Conservation (phyloP, 257 asterid genomes). For the Cynanchum wilfordii region DNA sequence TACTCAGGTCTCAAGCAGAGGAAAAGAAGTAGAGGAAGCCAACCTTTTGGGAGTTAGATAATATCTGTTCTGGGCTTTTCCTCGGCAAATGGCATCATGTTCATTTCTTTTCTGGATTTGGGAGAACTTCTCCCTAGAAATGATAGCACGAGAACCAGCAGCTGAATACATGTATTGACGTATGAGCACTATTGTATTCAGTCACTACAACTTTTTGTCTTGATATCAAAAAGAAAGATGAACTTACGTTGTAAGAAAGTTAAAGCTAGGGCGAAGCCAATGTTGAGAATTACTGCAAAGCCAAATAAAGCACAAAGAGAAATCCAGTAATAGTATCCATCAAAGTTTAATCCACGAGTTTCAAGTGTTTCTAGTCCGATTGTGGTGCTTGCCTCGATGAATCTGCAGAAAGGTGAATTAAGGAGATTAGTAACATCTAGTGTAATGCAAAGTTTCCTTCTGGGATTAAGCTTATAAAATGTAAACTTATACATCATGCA, state of each 20-base stretch:
- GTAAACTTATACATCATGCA: no score
- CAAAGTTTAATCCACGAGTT: slow-evolving; percentile 46
- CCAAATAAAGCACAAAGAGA: slow-evolving; percentile 56
- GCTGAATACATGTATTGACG: slow-evolving; percentile 21
- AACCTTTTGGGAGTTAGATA: slow-evolving; percentile 15
- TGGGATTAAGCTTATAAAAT: no score
- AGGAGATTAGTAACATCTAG: neutral
- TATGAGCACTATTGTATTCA: neutral
- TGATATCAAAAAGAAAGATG: neutral
- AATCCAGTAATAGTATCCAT: slow-evolving; percentile 41
- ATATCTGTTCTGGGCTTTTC: neutral
- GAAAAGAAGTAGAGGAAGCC: no score
- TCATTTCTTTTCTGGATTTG: slow-evolving; percentile 8
- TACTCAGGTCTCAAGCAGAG: no score
- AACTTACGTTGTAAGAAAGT: slow-evolving; percentile 44
- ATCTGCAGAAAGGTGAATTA: slow-evolving; percentile 17
- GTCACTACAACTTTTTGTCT: neutral
- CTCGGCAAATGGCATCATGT: neutral
- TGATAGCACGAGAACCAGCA: slow-evolving; percentile 27
- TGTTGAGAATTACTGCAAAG: slow-evolving; percentile 39
- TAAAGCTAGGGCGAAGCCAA: slow-evolving; percentile 53
- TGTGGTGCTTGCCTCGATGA: slow-evolving; percentile 33
- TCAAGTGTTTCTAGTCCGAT: slow-evolving; percentile 48
- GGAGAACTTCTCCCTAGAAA: slow-evolving; percentile 27
- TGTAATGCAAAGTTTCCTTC: no score